Evolutionary conservation across 1,284 basidiomycete genomes (phyloP), one percentile per base, ranked within the genome.

Genomic region (Coniophora puteana): DNA sequence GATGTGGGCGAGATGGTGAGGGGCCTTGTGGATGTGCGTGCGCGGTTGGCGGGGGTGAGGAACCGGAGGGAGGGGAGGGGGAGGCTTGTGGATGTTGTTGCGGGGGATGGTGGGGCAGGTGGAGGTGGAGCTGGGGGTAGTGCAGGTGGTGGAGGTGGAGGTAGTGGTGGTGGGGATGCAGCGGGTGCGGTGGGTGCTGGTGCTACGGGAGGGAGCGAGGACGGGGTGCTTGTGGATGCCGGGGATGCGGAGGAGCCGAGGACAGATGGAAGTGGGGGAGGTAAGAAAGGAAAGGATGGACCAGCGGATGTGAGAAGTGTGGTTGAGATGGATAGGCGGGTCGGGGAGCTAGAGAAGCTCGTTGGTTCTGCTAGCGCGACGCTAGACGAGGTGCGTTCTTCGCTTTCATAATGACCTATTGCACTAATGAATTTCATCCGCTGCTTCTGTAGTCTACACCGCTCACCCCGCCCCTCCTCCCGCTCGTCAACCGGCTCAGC

Each of bases 401-500:
- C 30, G 18, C n/a, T 20, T n/a, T 24, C 29, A 41, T 17, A 33
- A 17, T 50, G 16, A 25, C 13, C 38, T 28, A 33, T 18, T 23
- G 16, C 35, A 40, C 23, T 22, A 12, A 36, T 43, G 10, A 18
- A 29, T 26, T 23, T 16, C 18, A n/a, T 25, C 6, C 53, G 81
- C 80, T 63, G 69, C 8, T 3, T 8, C 17, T 18, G 14, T 24
- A 59, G 58, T 53, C 60, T 1, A 45, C 82, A 1, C 80, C 80
- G 4, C 68, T 92, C 10, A 83, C 89, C 0, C 73, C 85, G 2
- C 93, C 95, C 0, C 70, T 98, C 12, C 67, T 96, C 1, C 82
- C 89, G 0, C 80, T 92, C 31, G 71, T 98, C 30, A 77, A 77
- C 13, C 83, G 90, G 22, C 77, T 97, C 27, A 92, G 91, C 56